A percentile compares a stretch with the other conserved stretches of the same genome.
phyloP scores from a whole-genome alignment of 75 land plant species.

The Cupressus sempervirens region DNA sequence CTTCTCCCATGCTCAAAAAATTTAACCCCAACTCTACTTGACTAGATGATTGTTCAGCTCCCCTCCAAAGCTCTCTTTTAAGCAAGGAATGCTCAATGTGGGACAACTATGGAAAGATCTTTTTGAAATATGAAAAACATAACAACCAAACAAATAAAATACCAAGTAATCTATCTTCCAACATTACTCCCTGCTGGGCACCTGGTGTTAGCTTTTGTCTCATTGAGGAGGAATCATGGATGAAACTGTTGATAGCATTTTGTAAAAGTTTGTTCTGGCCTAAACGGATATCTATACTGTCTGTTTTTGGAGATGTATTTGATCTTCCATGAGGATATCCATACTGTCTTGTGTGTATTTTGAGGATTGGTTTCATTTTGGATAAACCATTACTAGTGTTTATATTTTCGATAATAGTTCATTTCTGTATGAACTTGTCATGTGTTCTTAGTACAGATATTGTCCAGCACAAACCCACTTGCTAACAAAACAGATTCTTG shows the following conservation, averaged over 20 bases:
- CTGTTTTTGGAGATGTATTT: neutral
- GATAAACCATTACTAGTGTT: too few species aligned
- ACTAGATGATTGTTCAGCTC: neutral
- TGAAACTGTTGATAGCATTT: neutral
- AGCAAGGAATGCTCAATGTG: neutral
- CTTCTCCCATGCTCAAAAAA: neutral
- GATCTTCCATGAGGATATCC: too few species aligned
- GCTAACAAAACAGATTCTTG: neutral
- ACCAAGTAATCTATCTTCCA: neutral
- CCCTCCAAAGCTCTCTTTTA: neutral
- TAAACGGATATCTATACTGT: too few species aligned
- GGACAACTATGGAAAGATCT: neutral
- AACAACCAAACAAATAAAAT: neutral
- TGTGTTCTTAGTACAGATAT: neutral
- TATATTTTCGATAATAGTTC: too few species aligned
- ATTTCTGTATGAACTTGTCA: neutral
- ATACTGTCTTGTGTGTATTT: too few species aligned
- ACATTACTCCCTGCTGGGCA: neutral
- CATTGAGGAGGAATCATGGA: neutral
- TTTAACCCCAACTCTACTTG: neutral
- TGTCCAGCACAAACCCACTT: neutral
- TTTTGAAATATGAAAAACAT: neutral
- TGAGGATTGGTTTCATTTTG: too few species aligned
- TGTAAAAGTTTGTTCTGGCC: neutral
- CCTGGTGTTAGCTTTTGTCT: neutral